Evolutionary conservation across 139 green algal species (phyloP).

Genomic region (Zygnema circumcarinatum): DNA sequence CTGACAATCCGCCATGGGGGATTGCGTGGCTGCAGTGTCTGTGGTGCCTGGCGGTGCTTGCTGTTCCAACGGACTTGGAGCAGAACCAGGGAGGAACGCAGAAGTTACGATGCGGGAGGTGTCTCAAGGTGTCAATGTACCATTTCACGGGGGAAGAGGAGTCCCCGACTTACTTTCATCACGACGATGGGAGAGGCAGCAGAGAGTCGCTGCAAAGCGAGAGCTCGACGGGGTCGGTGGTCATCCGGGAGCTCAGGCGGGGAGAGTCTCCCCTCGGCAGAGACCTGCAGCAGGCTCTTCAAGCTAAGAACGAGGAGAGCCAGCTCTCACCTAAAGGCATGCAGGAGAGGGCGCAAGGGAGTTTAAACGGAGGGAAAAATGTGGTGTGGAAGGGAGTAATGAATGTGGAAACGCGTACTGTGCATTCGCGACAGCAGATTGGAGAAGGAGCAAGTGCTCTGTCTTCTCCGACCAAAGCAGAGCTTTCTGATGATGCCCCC

Average conservation of each 20-base stretch:
- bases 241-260: background rate
- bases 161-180: no score
- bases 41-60: slow-evolving; percentile 26
- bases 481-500: no score
- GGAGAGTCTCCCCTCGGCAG: background rate
- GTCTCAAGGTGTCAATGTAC: slow-evolving; percentile 38
- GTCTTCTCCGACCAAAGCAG: no score
- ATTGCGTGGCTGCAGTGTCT: slow-evolving; percentile 24
- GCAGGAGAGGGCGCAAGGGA: no score
- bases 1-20: background rate
- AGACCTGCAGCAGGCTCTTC: background rate
- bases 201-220: no score
- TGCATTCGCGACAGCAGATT: no score
- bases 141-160: no score
- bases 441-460: no score
- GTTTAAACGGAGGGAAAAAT: background rate
- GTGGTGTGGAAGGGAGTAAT: background rate
- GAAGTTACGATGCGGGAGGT: slow-evolving; percentile 48
- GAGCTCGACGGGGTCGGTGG: background rate
- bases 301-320: no score
- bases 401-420: no score
- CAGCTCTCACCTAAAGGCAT: no score
- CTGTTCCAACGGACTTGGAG: background rate
- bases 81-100: slow-evolving; percentile 22
- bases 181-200: no score